Conservation (phyloP, 768 basidiomycete genomes). For the Podaxis pistillaris region DNA sequence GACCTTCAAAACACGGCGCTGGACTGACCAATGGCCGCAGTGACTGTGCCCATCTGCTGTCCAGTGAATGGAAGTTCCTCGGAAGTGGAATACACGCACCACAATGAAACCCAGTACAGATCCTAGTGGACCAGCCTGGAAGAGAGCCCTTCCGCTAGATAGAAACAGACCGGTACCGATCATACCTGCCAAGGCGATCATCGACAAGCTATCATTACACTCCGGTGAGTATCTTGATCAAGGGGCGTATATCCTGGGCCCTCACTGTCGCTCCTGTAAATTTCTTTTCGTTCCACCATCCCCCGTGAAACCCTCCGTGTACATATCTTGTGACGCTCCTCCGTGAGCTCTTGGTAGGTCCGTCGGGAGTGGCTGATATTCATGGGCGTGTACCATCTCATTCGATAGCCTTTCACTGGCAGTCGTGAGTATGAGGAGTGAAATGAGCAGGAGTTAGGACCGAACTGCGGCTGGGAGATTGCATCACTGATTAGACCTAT, state of each 20-base stretch:
- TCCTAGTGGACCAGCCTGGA: constrained; percentile 54
- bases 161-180: constrained; percentile 60
- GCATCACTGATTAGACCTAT: not conserved
- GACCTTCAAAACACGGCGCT: not conserved
- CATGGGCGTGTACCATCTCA: not conserved
- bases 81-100: constrained; percentile 23
- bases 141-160: constrained; percentile 47
- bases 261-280: constrained; percentile 31
- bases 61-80: not conserved
- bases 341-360: not conserved
- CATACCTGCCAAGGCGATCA: constrained; percentile 33
- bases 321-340: not conserved
- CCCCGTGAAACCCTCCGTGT: not conserved
- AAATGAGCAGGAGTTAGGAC: not conserved
- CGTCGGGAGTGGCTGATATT: constrained; percentile 10
- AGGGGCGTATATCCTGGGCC: not conserved
- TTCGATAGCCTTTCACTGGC: not conserved
- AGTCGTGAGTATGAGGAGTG: not conserved
- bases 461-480: too few relatives aligned
- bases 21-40: constrained; percentile 26
- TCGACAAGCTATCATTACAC: constrained; percentile 24
- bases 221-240: not conserved
- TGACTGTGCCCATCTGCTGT: constrained; percentile 30
- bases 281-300: constrained; percentile 23
- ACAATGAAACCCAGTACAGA: constrained; percentile 43